Percentiles rank a stretch among this genome's conserved stretches.
Evolutionary conservation across 169 alveolate species (phyloP).

Genomic region (Plasmodium coatneyi): DNA sequence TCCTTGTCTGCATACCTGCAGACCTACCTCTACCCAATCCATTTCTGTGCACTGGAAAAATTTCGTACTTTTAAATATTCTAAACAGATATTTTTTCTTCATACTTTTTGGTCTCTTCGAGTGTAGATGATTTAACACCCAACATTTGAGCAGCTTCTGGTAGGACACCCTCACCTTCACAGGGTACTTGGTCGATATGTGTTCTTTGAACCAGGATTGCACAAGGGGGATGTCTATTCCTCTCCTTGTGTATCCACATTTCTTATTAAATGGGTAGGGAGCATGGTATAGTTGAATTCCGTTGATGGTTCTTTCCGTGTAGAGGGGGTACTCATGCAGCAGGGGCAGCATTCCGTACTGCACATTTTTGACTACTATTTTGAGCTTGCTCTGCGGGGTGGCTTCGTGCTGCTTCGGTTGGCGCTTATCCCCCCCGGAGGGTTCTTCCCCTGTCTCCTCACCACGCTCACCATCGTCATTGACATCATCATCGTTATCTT

Average conservation of each 20-base stretch:
- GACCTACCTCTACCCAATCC: constrained; percentile 99
- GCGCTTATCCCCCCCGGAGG: not conserved
- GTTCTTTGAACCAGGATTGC: constrained; percentile 98
- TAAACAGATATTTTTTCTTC: constrained; percentile 94
- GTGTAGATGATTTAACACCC: constrained; percentile 97
- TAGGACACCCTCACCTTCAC: constrained; percentile 99
- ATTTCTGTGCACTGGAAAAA: constrained; percentile 98
- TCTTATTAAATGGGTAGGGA: constrained; percentile 98
- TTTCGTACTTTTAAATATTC: constrained; percentile 97
- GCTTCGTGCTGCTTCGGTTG: not conserved
- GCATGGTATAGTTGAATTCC: constrained; percentile 94
- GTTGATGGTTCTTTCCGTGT: constrained; percentile 80
- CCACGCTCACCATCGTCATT: not conserved
- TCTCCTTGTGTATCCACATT: constrained; percentile 97
- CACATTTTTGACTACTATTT: constrained; percentile 17
- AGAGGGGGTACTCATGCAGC: constrained; percentile 76
- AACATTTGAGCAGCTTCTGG: constrained; percentile 97
- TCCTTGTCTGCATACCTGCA: constrained; percentile 99
- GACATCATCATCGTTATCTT: not conserved
- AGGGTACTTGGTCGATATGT: constrained; percentile 97
- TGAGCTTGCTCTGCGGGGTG: not conserved
- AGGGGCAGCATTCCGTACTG: constrained; percentile 78
- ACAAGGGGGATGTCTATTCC: constrained; percentile 97
- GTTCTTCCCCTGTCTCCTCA: too few relatives aligned
- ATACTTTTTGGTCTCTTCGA: constrained; percentile 94